Conservation (phyloP, 2,329 filamentous ascomycete genomes). For the Paraphoma sp. region DNA sequence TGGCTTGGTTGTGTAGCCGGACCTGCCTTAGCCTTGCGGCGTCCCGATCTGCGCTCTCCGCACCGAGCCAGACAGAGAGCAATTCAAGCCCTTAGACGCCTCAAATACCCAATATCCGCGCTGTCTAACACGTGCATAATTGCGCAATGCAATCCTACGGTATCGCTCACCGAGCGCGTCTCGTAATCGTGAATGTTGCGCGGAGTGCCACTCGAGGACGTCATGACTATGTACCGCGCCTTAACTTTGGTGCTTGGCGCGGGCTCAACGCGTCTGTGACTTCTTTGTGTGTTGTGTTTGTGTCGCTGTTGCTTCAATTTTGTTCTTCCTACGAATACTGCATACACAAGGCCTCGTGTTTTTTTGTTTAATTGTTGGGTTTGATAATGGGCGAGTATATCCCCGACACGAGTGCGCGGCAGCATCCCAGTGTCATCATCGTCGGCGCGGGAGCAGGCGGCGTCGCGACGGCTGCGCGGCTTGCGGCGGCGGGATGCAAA, state of each 20-base stretch:
- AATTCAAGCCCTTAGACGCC: too few species aligned
- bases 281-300: background rate
- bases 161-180: too few species aligned
- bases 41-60: background rate
- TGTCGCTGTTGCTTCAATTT: too few species aligned
- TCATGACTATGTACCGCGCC: constrained; percentile 20
- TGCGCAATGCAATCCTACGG: too few species aligned
- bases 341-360: background rate
- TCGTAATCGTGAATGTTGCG: background rate
- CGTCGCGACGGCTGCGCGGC: constrained; percentile 72
- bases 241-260: constrained; percentile 16
- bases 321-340: too few species aligned
- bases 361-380: background rate
- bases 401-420: constrained; percentile 9
- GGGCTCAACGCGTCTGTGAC: constrained; percentile 9
- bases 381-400: constrained; percentile 15
- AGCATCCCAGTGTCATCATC: constrained; percentile 35
- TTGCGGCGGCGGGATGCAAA: constrained; percentile 71
- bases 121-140: too few species aligned
- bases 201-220: constrained; percentile 11
- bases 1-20: background rate
- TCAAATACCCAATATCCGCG: too few species aligned
- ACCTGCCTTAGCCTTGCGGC: background rate
- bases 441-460: constrained; percentile 74
- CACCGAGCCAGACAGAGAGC: background rate